phyloP scores from a whole-genome alignment of 2,329 filamentous ascomycete genomes.

The Elsinoe australis region DNA sequence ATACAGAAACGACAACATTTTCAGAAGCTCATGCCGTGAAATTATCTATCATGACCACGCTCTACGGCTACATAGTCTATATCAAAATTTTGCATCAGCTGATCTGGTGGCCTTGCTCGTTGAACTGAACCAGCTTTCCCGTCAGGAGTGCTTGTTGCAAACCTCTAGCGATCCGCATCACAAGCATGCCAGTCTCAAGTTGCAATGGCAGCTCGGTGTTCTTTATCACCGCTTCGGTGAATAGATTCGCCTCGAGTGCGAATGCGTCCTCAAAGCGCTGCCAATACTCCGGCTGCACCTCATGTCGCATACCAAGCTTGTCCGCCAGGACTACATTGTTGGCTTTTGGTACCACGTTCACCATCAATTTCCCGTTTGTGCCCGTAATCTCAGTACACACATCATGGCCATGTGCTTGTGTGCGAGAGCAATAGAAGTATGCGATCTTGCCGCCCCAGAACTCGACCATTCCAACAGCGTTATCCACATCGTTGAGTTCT shows the following conservation, averaged over 20 bases:
- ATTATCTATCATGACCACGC: no score
- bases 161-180: neutral
- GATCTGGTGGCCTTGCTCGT: neutral
- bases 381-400: slow-evolving; percentile 39
- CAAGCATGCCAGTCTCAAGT: neutral
- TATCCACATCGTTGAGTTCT: slow-evolving; percentile 37
- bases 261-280: slow-evolving; percentile 37
- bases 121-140: neutral
- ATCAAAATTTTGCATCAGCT: no score
- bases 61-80: no score
- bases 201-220: slow-evolving; percentile 29
- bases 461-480: slow-evolving; percentile 39
- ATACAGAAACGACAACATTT: no score
- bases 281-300: slow-evolving; percentile 35
- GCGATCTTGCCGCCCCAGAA: slow-evolving; percentile 40
- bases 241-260: slow-evolving; percentile 36
- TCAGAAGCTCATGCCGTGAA: no score
- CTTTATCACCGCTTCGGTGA: slow-evolving; percentile 32
- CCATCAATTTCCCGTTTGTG: slow-evolving; percentile 33
- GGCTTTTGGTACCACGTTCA: slow-evolving; percentile 21
- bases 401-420: slow-evolving; percentile 38
- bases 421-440: slow-evolving; percentile 39
- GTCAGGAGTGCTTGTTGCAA: neutral
- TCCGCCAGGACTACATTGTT: slow-evolving; percentile 31
- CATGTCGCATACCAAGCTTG: slow-evolving; percentile 30